Percentiles rank a stretch among this genome's conserved stretches.
Conservation (phyloP, 345 rosid species). For the Lepidium africanum region DNA sequence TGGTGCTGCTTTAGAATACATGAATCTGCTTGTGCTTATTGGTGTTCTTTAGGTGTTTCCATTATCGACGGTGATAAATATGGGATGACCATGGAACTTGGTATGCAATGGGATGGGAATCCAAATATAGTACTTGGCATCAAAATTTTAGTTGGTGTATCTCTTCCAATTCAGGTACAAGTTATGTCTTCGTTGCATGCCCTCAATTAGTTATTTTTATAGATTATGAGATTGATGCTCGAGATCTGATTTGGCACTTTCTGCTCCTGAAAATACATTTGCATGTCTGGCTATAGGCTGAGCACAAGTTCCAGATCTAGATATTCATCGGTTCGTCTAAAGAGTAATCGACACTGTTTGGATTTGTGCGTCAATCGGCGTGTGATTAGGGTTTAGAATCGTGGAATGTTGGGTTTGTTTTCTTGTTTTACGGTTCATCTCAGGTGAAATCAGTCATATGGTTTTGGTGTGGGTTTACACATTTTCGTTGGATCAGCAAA, state of each 20-base stretch:
- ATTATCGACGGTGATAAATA: conserved; percentile 53
- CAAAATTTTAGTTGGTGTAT: conserved; percentile 78
- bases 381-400: too few species aligned
- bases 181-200: background rate
- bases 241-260: background rate
- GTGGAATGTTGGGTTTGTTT: too few species aligned
- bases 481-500: too few species aligned
- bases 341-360: too few species aligned
- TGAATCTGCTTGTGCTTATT: conserved; percentile 12
- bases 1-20: background rate
- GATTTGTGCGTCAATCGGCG: too few species aligned
- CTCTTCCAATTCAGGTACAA: conserved; percentile 79
- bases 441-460: too few species aligned
- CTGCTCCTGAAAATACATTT: background rate
- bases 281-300: background rate
- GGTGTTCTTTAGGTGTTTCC: conserved; percentile 51
- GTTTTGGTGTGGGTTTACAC: too few species aligned
- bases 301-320: background rate
- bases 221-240: background rate
- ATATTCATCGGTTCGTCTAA: too few species aligned
- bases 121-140: conserved; percentile 75
- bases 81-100: conserved; percentile 81
- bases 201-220: background rate
- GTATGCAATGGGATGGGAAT: conserved; percentile 98
- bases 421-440: too few species aligned